Base-by-base conservation (phyloP, 305 asterid genomes). In the Fraxinus platypoda region DNA sequence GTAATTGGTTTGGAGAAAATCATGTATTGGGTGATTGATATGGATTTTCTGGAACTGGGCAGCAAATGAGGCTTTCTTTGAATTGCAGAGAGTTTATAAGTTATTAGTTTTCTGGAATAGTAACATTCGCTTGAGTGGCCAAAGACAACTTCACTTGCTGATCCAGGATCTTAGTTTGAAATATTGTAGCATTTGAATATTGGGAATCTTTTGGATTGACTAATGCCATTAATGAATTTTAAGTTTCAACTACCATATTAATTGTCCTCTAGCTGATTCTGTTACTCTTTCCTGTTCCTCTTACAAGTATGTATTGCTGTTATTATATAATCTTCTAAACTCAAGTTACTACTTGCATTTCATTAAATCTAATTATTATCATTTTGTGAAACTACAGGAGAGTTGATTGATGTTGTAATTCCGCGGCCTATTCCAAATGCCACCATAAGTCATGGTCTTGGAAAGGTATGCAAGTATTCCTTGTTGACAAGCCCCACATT, bases 371-470 rank as follows among this genome's bases (percentile, higher is more conserved):
- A 37, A 26, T 68, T 76, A 19, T 28, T 17, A 5, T 54, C 66
- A 37, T 35, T 17, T 76, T 62, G 41, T 81, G 78, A 87, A 80
- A 78, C 82, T 83, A 74, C 86, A 91, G 94, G 94, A 82, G 90
- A 87, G 66, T 87, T 92, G 90, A 85, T 90, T 79, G 76, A 82
- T 82, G 90, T 88, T 79, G 87, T 86, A 59, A 89, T 90, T 80
- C 92, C 95, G 74, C 93, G 93, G 54, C 91, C 92, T 34, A 73
- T 8, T 81, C 83, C 88, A 26, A 35, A 87, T 83, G 86, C 79
- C 79, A 80, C 85, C 80, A 75, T 62, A 34, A 21, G 75, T 73
- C 84, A 79, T 8, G 89, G 90, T 76, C 78, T 89, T 79, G 91
- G 92, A 81, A 90, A 87, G 90, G 91, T 88, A 84, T 21, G 38